Base-by-base conservation (phyloP, 345 rosid species). In the Camelina neglecta region DNA sequence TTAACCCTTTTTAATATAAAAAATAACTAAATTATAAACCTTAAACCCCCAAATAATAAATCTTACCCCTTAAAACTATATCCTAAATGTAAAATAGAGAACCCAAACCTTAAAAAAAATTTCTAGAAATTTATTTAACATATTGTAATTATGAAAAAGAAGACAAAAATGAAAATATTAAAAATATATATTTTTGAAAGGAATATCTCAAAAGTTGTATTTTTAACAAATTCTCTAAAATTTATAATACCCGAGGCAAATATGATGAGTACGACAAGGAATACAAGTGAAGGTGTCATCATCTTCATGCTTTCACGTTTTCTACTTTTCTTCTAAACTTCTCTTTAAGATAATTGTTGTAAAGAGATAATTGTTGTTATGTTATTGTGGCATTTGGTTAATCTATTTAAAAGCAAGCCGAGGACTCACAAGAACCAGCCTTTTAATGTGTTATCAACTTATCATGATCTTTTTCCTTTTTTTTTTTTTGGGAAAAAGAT, bases 221-320 rank as follows among this genome's bases (percentile, higher is more conserved):
- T 18, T 18, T 18, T 18, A 18, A 18, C 18, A 18, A 18, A 18
- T 18, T 18, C 18, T 18, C 18, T 16, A 23, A 54, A 38, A 7
- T 29, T 26, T 39, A 60, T 21, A 16, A 23, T 42, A 69, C 73
- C 79, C 51, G 74, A 39, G 11, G 68, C 41, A 75, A 51, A 31
- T 15, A 75, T 31, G 39, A 75, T 31, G 15, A 68, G 36, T 16
- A 68, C 51, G 20, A 15, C 10, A 31, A 51, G 18, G 7, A n/a
- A 26, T 49, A 11, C 38, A 68, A 60, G 16, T 44, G 79, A 44
- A 57, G 33, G n/a, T 16, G 4, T 29, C 31, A 29, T 51, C 35
- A 16, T 49, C 60, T 66, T 35, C 79, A 58, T 67, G 24, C n/a
- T 44, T 44, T 70, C 57, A 33, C 23, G 42, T 31, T 48, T 15